Evolutionary conservation across 2,329 filamentous ascomycete species (phyloP).

Genomic region (Xylogone sp.): DNA sequence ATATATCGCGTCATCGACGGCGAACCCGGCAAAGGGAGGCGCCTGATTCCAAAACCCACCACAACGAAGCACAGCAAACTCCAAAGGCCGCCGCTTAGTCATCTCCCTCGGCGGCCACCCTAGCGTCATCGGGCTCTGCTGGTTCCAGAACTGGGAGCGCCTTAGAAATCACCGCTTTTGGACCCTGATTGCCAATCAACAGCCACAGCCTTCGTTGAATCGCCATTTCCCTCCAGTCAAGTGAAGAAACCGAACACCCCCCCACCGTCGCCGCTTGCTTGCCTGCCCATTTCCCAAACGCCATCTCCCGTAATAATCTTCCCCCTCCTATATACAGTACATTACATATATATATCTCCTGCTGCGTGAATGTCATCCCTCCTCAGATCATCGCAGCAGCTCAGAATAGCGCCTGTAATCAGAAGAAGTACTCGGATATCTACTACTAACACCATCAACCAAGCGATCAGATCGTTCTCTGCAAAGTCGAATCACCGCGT

Average conservation of each 20-base stretch:
- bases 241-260: too few relatives aligned
- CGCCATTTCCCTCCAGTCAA: background rate
- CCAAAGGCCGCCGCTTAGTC: too few relatives aligned
- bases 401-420: conserved; percentile 6
- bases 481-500: background rate
- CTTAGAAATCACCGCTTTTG: background rate
- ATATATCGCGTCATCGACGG: too few relatives aligned
- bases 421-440: conserved; percentile 5
- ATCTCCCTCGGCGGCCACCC: too few relatives aligned
- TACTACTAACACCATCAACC: background rate
- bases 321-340: too few relatives aligned
- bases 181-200: background rate
- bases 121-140: background rate
- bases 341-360: too few relatives aligned
- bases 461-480: background rate
- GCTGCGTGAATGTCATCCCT: conserved; percentile 17
- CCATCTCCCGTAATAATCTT: too few relatives aligned
- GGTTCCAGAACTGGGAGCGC: background rate
- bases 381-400: conserved; percentile 6
- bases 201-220: background rate
- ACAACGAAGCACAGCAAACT: too few relatives aligned
- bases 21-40: too few relatives aligned
- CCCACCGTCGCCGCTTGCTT: too few relatives aligned
- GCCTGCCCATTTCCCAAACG: too few relatives aligned
- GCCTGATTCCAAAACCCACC: too few relatives aligned